Conservation (phyloP, 2,329 filamentous ascomycete species). For the Epichloe coenophiala region DNA sequence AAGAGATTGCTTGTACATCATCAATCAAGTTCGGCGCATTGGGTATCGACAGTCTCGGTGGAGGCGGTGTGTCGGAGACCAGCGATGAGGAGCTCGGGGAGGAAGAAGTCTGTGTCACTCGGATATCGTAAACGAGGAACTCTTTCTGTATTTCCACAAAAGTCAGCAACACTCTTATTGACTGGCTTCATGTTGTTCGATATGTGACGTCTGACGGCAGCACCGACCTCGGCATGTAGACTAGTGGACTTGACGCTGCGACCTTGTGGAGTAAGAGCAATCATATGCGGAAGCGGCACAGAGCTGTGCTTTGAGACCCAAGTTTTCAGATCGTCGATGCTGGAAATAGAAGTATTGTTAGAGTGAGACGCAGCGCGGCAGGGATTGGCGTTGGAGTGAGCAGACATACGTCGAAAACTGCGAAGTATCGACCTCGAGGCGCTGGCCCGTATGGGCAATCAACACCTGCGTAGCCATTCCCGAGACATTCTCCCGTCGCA, state of each 20-base stretch:
- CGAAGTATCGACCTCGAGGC: constrained; percentile 63
- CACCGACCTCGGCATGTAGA: constrained; percentile 61
- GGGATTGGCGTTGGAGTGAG: not conserved
- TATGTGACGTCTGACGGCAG: not conserved
- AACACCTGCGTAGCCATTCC: constrained; percentile 80
- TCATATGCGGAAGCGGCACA: constrained; percentile 66
- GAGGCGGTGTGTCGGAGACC: constrained; percentile 35
- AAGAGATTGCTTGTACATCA: constrained; percentile 64
- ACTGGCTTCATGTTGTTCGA: not conserved
- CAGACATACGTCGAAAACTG: constrained; percentile 55
- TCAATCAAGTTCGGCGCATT: constrained; percentile 71
- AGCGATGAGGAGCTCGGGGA: constrained; percentile 28
- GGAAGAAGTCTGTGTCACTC: constrained; percentile 48
- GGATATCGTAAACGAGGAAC: constrained; percentile 84
- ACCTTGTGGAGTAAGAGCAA: constrained; percentile 73
- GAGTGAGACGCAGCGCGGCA: not conserved
- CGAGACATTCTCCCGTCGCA: constrained; percentile 35
- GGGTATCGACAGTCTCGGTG: constrained; percentile 43
- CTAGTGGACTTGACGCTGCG: constrained; percentile 73
- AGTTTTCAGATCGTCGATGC: constrained; percentile 70
- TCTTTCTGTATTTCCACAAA: constrained; percentile 45
- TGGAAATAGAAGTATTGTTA: constrained; percentile 19
- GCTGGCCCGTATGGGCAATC: constrained; percentile 85
- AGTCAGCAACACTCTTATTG: not conserved
- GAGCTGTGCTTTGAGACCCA: constrained; percentile 65